A percentile compares a stretch with the other conserved stretches of the same genome.
These are phyloP conservation scores for Passiflora organensis DNA, from an alignment of 345 rosid species.

Conservation along the genomic window DNA sequence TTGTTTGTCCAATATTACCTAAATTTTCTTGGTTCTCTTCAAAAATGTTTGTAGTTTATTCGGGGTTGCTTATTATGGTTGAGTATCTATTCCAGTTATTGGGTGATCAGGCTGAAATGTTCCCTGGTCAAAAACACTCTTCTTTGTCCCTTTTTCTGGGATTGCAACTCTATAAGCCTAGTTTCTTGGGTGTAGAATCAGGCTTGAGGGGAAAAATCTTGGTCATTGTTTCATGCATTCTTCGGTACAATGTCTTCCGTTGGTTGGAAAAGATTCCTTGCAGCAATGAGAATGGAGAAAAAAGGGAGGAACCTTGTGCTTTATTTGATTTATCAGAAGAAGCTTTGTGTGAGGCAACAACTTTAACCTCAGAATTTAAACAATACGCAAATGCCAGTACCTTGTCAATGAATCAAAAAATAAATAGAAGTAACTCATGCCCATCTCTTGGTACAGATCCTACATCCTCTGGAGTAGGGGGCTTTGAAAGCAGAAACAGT, in stretches of 20 bases:
- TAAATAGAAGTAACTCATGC: slow-evolving; percentile 21
- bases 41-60: slow-evolving; percentile 32
- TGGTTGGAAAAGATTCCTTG: slow-evolving; percentile 30
- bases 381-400: slow-evolving; percentile 8
- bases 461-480: slow-evolving; percentile 11
- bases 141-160: slow-evolving; percentile 30
- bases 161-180: slow-evolving; percentile 25
- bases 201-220: slow-evolving; percentile 39
- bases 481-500: slow-evolving; percentile 6
- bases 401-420: slow-evolving; percentile 11
- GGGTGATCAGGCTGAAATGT: slow-evolving; percentile 32
- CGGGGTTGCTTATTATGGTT: slow-evolving; percentile 31
- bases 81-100: slow-evolving; percentile 42
- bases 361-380: slow-evolving; percentile 11
- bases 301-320: slow-evolving; percentile 36
- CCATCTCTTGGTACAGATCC: slow-evolving; percentile 16
- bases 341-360: slow-evolving; percentile 14
- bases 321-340: slow-evolving; percentile 28
- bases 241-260: slow-evolving; percentile 38
- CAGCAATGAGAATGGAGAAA: slow-evolving; percentile 14
- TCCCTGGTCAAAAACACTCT: slow-evolving; percentile 32
- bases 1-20: slow-evolving; percentile 32
- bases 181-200: slow-evolving; percentile 34
- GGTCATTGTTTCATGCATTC: slow-evolving; percentile 35
- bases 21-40: slow-evolving; percentile 39